Conservation (phyloP, 148 eudicot species). For the Camellia sinensis region DNA sequence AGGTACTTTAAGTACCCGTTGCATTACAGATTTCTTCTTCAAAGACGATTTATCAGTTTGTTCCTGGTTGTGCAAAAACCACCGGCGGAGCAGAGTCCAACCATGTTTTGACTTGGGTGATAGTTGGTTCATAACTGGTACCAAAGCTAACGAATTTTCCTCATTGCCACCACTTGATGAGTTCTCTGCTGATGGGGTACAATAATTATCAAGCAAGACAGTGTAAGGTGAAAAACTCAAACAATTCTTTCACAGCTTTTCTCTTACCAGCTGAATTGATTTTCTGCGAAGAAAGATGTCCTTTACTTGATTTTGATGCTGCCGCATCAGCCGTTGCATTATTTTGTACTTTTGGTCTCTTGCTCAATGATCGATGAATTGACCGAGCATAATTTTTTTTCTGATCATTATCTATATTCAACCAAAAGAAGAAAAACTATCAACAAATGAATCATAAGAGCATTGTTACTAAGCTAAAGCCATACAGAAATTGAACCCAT, state of each 20-base stretch:
- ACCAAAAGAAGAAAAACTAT: conserved; percentile 16
- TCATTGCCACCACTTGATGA: conserved; percentile 16
- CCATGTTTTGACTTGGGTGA: conserved; percentile 48
- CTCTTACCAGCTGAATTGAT: not conserved
- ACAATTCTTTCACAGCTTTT: conserved; percentile 33
- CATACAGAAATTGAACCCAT: not conserved
- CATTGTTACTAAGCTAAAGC: not conserved
- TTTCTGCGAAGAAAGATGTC: not conserved
- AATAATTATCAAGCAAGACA: conserved; percentile 13
- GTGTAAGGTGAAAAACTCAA: conserved; percentile 44
- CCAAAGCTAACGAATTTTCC: conserved; percentile 46
- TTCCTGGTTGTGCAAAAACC: conserved; percentile 26
- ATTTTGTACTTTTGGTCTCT: conserved; percentile 26
- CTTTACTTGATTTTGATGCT: not conserved
- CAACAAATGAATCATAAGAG: not conserved
- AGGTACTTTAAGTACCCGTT: conserved; percentile 46
- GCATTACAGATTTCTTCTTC: conserved; percentile 46
- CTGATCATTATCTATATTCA: conserved; percentile 38
- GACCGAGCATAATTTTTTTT: conserved; percentile 42
- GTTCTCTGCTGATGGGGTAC: conserved; percentile 18
- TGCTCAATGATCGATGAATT: conserved; percentile 42
- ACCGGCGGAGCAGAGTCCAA: conserved; percentile 58
- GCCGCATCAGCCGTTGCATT: conserved; percentile 12
- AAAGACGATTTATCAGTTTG: conserved; percentile 25
- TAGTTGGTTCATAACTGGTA: conserved; percentile 33